Conservation (phyloP, 441 rosid genomes). For the Adansonia grandidieri region DNA sequence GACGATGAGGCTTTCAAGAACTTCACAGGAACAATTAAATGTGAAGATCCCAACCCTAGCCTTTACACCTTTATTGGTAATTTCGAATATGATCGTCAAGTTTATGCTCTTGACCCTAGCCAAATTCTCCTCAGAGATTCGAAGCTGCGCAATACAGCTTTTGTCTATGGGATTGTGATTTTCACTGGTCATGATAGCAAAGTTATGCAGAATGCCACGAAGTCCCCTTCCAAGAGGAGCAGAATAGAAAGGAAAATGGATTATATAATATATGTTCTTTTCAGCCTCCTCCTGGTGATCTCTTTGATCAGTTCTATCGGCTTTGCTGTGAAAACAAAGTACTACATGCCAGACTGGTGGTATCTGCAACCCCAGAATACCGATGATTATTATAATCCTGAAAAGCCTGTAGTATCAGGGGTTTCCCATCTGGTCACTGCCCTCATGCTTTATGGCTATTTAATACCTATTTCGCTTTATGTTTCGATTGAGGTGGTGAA, state of each 20-base stretch:
- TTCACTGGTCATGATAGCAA: conserved; percentile 96
- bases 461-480: conserved; percentile 93
- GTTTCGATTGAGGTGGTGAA: conserved; percentile 96
- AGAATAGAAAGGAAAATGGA: conserved; percentile 91
- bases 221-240: conserved; percentile 91
- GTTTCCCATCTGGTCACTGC: conserved; percentile 87
- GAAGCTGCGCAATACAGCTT: conserved; percentile 87
- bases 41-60: conserved; percentile 94
- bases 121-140: conserved; percentile 98
- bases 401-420: conserved; percentile 57
- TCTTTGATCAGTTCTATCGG: conserved; percentile 85
- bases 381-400: conserved; percentile 61
- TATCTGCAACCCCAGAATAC: conserved; percentile 64
- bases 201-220: conserved; percentile 93
- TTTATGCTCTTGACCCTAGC: conserved; percentile 79
- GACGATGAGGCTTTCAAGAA: conserved; percentile 69
- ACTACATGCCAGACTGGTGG: conserved; percentile 79
- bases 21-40: conserved; percentile 64
- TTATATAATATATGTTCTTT: conserved; percentile 80
- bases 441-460: conserved; percentile 88
- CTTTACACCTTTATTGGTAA: conserved; percentile 91
- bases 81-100: conserved; percentile 68
- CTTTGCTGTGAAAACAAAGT: conserved; percentile 77
- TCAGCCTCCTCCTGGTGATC: conserved; percentile 65
- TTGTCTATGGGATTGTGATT: conserved; percentile 78